A percentile compares a stretch with the other conserved stretches of the same genome.
These are phyloP conservation scores for Dictyostelium discoideum DNA, from an alignment of 78 protist genomes.

Conservation along the genomic window DNA sequence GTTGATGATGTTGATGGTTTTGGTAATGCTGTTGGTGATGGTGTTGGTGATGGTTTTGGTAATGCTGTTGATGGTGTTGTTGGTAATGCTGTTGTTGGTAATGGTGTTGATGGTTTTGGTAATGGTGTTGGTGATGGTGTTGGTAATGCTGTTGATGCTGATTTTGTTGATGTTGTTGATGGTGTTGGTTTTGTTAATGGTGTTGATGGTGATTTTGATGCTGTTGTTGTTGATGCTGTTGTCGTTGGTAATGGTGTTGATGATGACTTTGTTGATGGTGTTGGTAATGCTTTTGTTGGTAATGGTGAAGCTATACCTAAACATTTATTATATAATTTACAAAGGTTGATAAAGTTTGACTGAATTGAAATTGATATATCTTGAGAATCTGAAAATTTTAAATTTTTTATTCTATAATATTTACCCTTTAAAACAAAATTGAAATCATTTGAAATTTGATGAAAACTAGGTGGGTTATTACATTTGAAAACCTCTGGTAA, in stretches of 20 bases:
- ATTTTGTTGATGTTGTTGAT: too few relatives aligned
- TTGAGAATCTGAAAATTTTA: not conserved
- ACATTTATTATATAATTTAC: not conserved
- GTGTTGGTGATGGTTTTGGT: not conserved
- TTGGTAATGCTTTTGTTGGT: too few relatives aligned
- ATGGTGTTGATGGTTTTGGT: not conserved
- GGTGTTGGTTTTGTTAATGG: too few relatives aligned
- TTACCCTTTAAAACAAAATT: not conserved
- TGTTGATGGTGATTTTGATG: not conserved
- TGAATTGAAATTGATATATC: not conserved
- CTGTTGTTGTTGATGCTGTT: not conserved
- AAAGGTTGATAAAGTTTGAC: not conserved
- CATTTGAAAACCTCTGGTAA: not conserved
- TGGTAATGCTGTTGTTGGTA: not conserved
- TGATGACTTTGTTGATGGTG: too few relatives aligned
- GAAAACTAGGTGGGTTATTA: not conserved
- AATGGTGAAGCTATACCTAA: too few relatives aligned
- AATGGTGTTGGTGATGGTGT: too few relatives aligned
- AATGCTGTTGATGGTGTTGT: not conserved
- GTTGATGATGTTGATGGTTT: not conserved
- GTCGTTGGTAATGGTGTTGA: too few relatives aligned
- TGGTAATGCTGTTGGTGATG: not conserved
- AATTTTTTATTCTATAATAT: not conserved
- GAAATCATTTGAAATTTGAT: not conserved
- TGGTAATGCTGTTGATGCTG: too few relatives aligned